Conservation (phyloP, 495 filamentous ascomycete species). For the Articulospora tetracladia region DNA sequence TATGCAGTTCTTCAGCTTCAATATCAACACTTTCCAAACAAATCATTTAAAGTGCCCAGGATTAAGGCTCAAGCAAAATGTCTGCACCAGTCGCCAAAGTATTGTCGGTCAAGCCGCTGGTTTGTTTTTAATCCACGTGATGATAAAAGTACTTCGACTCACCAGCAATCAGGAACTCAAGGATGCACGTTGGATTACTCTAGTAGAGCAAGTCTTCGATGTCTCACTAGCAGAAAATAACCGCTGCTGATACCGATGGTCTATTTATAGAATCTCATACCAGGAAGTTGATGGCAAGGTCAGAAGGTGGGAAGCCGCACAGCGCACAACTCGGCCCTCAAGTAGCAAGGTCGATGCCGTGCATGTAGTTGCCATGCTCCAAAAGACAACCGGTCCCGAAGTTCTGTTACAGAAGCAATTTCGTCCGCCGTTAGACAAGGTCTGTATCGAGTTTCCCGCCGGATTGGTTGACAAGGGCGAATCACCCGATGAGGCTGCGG, state of each 20-base stretch:
- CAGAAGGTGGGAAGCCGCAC: slow-evolving; percentile 77
- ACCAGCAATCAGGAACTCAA: background rate
- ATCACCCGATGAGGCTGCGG: slow-evolving; percentile 69
- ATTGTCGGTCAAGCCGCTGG: background rate
- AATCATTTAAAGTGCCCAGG: no score
- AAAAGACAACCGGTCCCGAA: slow-evolving; percentile 40
- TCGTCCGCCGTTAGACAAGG: slow-evolving; percentile 73
- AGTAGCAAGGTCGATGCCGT: slow-evolving; percentile 77
- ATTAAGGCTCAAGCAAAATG: background rate
- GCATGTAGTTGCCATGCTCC: slow-evolving; percentile 75
- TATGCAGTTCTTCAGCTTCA: no score
- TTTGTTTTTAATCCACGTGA: background rate
- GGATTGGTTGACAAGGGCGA: slow-evolving; percentile 83
- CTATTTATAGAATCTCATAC: slow-evolving; percentile 27
- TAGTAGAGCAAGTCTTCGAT: background rate
- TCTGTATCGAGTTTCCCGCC: slow-evolving; percentile 79
- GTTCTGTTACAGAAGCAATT: slow-evolving; percentile 65
- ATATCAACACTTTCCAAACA: no score
- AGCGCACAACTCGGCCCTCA: slow-evolving; percentile 62
- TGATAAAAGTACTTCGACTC: background rate
- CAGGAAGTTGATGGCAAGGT: slow-evolving; percentile 57
- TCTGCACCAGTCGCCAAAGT: background rate
- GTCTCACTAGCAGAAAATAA: slow-evolving; percentile 62
- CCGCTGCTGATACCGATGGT: slow-evolving; percentile 31
- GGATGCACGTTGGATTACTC: background rate